These are phyloP conservation scores for Glycine soja DNA, from an alignment of 306 rosid genomes.

Conservation along the genomic window DNA sequence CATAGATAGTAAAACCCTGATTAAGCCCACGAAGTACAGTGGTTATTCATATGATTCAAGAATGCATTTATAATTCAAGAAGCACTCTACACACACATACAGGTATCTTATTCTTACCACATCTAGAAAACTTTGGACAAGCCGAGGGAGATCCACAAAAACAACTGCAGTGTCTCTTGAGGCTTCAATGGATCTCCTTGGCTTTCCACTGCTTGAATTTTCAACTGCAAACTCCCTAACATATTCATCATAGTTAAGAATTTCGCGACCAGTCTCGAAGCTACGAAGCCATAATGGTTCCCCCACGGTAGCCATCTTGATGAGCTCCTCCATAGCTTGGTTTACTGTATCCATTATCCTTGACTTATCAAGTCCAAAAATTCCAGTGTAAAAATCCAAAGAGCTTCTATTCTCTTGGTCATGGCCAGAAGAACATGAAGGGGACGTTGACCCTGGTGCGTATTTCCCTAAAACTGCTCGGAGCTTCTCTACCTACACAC, in stretches of 20 bases:
- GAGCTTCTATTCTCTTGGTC: slow-evolving; percentile 81
- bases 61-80: too few relatives aligned
- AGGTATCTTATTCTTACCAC: slow-evolving; percentile 60
- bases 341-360: slow-evolving; percentile 81
- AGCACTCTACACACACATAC: too few relatives aligned
- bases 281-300: slow-evolving; percentile 93
- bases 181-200: slow-evolving; percentile 87
- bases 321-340: slow-evolving; percentile 81
- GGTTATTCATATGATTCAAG: too few relatives aligned
- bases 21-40: too few relatives aligned
- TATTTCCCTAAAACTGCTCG: slow-evolving; percentile 63
- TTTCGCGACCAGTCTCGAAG: slow-evolving; percentile 87
- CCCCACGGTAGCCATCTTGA: slow-evolving; percentile 74
- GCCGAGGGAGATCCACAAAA: slow-evolving; percentile 78
- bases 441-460: slow-evolving; percentile 65
- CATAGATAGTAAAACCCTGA: too few relatives aligned
- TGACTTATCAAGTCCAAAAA: slow-evolving; percentile 84
- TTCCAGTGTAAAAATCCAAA: slow-evolving; percentile 86
- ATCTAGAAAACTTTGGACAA: slow-evolving; percentile 80
- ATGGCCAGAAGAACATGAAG: slow-evolving; percentile 75
- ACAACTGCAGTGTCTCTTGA: slow-evolving; percentile 81
- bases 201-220: slow-evolving; percentile 47
- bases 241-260: slow-evolving; percentile 89
- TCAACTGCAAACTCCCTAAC: slow-evolving; percentile 65
- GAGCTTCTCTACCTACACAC: slow-evolving; percentile 78